Conservation (phyloP, 169 alveolate species). For the Plasmodium berghei region DNA sequence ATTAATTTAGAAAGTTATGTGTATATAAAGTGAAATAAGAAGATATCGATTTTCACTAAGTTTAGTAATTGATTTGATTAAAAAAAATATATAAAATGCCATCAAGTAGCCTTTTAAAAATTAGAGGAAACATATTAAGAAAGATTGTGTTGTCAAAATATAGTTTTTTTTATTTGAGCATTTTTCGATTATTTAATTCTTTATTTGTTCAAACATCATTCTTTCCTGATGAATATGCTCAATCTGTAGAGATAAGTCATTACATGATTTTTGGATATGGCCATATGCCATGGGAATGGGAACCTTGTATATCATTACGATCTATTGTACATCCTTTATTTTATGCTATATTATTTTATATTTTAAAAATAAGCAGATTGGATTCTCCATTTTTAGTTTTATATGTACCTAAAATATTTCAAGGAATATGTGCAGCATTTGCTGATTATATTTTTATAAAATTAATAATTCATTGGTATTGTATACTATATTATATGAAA, state of each 20-base stretch:
- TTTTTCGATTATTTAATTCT: conserved; percentile 77
- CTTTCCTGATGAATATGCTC: conserved; percentile 89
- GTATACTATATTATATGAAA: conserved; percentile 23
- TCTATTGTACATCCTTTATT: conserved; percentile 82
- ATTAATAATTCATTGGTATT: conserved; percentile 63
- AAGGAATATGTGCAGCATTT: conserved; percentile 79
- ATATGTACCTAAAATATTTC: conserved; percentile 80
- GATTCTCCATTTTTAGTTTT: conserved; percentile 62
- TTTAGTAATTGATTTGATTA: too few species aligned
- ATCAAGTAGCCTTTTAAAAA: conserved; percentile 6
- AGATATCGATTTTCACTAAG: too few species aligned
- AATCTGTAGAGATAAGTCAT: conserved; percentile 86
- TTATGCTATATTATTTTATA: conserved; percentile 76
- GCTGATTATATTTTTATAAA: conserved; percentile 78
- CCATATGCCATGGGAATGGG: conserved; percentile 89
- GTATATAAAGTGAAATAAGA: too few species aligned
- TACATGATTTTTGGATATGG: conserved; percentile 83
- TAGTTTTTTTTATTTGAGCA: conserved; percentile 28
- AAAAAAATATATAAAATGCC: conserved; percentile 5
- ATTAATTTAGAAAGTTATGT: too few species aligned
- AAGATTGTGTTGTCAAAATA: neutral
- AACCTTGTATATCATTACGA: conserved; percentile 82
- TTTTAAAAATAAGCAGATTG: conserved; percentile 61
- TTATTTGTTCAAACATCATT: conserved; percentile 77
- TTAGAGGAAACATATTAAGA: neutral